phyloP scores from a whole-genome alignment of 306 rosid genomes.

The Hylodesmum podocarpum region DNA sequence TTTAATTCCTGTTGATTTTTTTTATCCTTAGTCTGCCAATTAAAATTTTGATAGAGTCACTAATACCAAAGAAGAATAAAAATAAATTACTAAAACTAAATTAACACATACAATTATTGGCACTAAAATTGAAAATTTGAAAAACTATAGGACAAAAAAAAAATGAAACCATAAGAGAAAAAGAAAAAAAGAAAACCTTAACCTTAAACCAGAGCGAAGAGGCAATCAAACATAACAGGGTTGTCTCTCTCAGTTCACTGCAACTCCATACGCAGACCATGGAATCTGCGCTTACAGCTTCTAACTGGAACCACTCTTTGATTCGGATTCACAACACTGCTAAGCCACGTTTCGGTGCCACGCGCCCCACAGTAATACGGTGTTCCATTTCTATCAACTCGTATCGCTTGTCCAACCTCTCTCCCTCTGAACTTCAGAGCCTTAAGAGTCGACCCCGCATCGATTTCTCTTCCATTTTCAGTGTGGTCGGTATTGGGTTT shows the following conservation, averaged over 20 bases:
- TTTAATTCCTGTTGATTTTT: no score
- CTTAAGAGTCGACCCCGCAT: conserved; percentile 92
- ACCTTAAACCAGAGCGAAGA: neutral
- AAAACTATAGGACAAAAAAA: no score
- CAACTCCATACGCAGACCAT: neutral
- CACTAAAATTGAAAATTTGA: no score
- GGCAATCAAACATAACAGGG: neutral
- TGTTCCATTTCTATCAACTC: conserved; percentile 63
- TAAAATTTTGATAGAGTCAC: no score
- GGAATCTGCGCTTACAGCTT: conserved; percentile 18
- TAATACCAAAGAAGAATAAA: no score
- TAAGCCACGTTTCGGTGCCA: neutral
- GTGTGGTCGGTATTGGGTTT: conserved; percentile 45
- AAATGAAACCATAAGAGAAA: no score
- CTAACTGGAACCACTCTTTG: conserved; percentile 14
- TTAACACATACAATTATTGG: no score
- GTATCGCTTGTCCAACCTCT: conserved; percentile 70
- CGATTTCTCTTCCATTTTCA: conserved; percentile 88
- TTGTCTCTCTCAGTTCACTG: neutral
- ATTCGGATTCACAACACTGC: neutral
- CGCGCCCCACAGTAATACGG: conserved; percentile 34
- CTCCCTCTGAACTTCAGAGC: conserved; percentile 53
- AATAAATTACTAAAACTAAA: no score
- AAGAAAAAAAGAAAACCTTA: no score
- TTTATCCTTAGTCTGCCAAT: no score